Percentiles rank a stretch among this genome's conserved stretches.
These are phyloP conservation scores for Tylopilus felleus DNA, from an alignment of 768 basidiomycete genomes.

Conservation along the genomic window DNA sequence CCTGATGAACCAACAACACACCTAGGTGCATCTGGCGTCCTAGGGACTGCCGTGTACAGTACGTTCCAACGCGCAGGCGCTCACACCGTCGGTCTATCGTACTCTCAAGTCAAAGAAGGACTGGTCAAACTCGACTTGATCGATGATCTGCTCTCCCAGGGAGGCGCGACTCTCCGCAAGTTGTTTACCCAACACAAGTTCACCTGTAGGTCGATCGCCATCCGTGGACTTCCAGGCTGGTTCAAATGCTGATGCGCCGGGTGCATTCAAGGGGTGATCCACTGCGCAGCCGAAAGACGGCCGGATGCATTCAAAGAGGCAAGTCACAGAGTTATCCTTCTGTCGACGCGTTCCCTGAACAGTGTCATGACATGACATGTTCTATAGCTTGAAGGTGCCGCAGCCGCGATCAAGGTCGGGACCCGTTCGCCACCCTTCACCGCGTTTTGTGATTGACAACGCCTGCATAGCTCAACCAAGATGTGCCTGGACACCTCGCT, in stretches of 20 bases:
- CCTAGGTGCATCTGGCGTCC: constrained; percentile 86
- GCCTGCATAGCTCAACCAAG: constrained; percentile 66
- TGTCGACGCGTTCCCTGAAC: background rate
- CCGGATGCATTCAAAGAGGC: constrained; percentile 94
- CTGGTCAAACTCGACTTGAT: constrained; percentile 66
- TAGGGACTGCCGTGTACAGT: constrained; percentile 74
- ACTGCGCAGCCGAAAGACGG: constrained; percentile 92
- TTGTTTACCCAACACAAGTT: constrained; percentile 60
- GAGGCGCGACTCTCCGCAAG: constrained; percentile 42
- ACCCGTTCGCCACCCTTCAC: background rate
- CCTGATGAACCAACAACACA: constrained; percentile 10
- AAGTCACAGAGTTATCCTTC: constrained; percentile 13
- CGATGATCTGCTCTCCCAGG: constrained; percentile 35
- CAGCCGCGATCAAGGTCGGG: constrained; percentile 56
- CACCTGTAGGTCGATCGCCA: constrained; percentile 51
- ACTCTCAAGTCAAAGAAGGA: constrained; percentile 57
- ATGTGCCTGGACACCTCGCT: constrained; percentile 71
- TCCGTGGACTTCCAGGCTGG: background rate
- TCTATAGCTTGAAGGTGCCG: constrained; percentile 54
- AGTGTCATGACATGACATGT: background rate
- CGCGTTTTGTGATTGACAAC: background rate
- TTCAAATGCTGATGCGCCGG: constrained; percentile 4
- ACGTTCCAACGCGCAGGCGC: constrained; percentile 51
- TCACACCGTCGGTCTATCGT: constrained; percentile 66
- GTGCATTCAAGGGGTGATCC: constrained; percentile 67